Percentiles rank a stretch among this genome's conserved stretches.
phyloP scores from a whole-genome alignment of 2,329 filamentous ascomycete genomes.

The Calonectria naviculata region DNA sequence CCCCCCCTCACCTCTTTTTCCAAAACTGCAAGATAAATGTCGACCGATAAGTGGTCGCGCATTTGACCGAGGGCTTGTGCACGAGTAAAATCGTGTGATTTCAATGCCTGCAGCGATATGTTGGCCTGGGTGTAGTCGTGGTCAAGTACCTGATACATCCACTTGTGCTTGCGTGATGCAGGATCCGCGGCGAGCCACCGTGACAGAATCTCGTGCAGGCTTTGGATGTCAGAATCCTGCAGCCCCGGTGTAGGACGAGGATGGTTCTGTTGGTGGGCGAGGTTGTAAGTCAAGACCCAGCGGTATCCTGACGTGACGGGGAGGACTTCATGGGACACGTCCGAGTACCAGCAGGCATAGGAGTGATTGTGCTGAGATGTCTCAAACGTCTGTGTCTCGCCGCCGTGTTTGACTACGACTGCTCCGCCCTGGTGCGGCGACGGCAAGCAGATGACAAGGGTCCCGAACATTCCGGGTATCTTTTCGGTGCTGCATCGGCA shows the following conservation, averaged over 20 bases:
- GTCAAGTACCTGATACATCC: slow-evolving; percentile 45
- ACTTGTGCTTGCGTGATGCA: neutral
- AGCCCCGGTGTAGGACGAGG: slow-evolving; percentile 35
- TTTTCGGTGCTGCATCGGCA: slow-evolving; percentile 52
- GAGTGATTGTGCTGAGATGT: slow-evolving; percentile 41
- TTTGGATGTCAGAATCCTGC: neutral
- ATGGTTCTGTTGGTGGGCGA: slow-evolving; percentile 42
- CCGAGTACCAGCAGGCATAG: slow-evolving; percentile 57
- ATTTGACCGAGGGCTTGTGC: slow-evolving; percentile 39
- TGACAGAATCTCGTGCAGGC: slow-evolving; percentile 34
- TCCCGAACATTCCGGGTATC: slow-evolving; percentile 60
- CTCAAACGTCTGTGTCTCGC: slow-evolving; percentile 43
- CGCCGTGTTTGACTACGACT: slow-evolving; percentile 53
- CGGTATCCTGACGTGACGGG: slow-evolving; percentile 60
- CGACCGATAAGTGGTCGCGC: slow-evolving; percentile 39
- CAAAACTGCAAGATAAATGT: slow-evolving; percentile 47
- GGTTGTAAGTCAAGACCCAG: slow-evolving; percentile 64
- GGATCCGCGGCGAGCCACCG: slow-evolving; percentile 38
- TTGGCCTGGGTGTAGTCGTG: slow-evolving; percentile 48
- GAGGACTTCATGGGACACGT: slow-evolving; percentile 63
- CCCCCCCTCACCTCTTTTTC: slow-evolving; percentile 42
- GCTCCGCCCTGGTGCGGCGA: slow-evolving; percentile 60
- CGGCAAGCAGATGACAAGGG: slow-evolving; percentile 60
- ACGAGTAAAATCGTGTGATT: slow-evolving; percentile 39
- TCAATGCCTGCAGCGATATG: slow-evolving; percentile 42